phyloP scores from a whole-genome alignment of 2,329 filamentous ascomycete species.

The Didymella sp. region DNA sequence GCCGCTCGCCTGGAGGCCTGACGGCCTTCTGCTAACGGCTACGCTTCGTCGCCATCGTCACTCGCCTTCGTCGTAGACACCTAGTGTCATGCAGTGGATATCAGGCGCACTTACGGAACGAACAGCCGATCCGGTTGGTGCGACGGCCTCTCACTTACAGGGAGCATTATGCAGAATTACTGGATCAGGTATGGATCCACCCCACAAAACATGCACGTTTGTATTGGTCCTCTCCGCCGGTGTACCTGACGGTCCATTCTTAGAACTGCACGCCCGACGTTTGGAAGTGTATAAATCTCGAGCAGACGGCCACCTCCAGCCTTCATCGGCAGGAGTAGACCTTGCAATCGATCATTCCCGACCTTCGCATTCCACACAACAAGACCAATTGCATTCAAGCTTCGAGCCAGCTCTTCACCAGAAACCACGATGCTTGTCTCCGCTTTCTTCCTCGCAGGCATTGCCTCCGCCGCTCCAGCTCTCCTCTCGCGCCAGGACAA shows the following conservation, averaged over 20 bases:
- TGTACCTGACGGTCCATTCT: background rate
- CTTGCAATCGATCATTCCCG: background rate
- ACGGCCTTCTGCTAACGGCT: background rate
- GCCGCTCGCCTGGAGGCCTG: background rate
- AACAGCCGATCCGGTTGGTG: background rate
- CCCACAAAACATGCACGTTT: background rate
- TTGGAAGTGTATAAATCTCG: background rate
- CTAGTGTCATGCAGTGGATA: background rate
- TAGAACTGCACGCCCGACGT: background rate
- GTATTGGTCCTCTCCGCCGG: background rate
- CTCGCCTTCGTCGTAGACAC: background rate
- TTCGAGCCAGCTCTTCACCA: background rate
- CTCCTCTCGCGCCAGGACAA: background rate
- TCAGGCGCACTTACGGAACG: background rate
- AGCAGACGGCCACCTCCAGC: background rate
- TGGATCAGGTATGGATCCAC: background rate
- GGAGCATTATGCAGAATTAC: background rate
- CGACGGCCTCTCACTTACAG: background rate
- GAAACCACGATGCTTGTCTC: slow-evolving; percentile 2
- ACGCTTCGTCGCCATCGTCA: background rate
- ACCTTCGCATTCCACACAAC: background rate
- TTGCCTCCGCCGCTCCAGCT: slow-evolving; percentile 4
- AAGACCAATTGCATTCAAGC: background rate
- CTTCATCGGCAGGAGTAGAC: background rate
- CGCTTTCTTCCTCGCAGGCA: slow-evolving; percentile 5